Conservation (phyloP, 305 asterid genomes). For the Withania somnifera region DNA sequence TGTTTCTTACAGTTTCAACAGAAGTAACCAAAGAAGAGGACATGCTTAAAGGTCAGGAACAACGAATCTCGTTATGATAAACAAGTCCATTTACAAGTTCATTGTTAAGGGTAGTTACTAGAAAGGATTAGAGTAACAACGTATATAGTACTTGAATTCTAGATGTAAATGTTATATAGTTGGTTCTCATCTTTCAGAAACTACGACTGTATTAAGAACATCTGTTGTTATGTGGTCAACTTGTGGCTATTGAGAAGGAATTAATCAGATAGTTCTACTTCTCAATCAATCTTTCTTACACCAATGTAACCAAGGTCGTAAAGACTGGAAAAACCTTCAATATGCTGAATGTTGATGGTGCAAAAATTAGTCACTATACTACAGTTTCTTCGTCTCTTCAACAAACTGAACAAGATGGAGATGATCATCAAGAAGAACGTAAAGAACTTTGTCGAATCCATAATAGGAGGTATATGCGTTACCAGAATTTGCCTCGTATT, state of each 20-base stretch:
- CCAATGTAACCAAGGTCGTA: not conserved
- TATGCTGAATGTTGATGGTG: not conserved
- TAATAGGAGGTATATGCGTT: constrained; percentile 6
- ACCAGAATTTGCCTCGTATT: constrained; percentile 17
- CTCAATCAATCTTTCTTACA: not conserved
- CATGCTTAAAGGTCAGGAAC: not conserved
- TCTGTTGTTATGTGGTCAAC: not conserved
- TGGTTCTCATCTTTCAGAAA: not conserved
- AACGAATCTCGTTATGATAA: not conserved
- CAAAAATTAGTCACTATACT: not conserved
- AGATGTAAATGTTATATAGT: not conserved
- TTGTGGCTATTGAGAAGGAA: too few species aligned
- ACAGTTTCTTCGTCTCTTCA: not conserved
- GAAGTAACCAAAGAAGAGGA: too few species aligned
- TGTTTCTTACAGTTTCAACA: too few species aligned
- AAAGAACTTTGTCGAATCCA: not conserved
- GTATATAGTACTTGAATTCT: not conserved
- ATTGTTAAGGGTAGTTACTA: too few species aligned
- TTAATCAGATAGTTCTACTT: not conserved
- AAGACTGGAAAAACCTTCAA: not conserved
- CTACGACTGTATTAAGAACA: not conserved
- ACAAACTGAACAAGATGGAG: not conserved
- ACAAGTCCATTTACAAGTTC: too few species aligned
- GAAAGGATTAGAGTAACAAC: not conserved
- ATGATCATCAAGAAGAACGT: constrained; percentile 1